Conservation (phyloP, 352 stramenopile species). For the Pythium vanterpoolii region DNA sequence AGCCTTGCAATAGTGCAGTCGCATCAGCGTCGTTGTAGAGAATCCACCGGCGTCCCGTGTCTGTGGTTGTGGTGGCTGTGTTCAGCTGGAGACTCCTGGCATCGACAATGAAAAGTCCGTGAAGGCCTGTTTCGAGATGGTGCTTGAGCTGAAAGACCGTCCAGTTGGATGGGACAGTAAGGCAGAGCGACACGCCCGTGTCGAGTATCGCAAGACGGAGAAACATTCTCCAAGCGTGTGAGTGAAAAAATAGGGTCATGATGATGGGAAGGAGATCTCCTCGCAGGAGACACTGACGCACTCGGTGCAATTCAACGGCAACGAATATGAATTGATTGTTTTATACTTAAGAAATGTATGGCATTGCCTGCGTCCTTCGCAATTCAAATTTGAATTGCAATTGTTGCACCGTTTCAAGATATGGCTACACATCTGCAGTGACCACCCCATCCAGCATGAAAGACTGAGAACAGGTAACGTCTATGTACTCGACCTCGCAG, state of each 20-base stretch:
- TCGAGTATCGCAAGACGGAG: background rate
- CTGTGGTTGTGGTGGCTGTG: background rate
- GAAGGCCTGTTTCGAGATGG: background rate
- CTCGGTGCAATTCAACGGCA: background rate
- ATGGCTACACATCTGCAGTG: background rate
- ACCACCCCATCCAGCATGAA: too few relatives aligned
- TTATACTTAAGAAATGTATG: background rate
- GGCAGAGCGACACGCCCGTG: background rate
- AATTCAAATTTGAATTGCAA: slow-evolving; percentile 9
- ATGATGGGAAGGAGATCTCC: background rate
- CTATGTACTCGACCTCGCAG: too few relatives aligned
- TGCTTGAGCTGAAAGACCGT: slow-evolving; percentile 3
- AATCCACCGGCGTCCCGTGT: background rate
- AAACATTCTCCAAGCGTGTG: background rate
- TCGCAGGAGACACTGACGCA: background rate
- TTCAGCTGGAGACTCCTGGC: background rate
- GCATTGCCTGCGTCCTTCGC: background rate
- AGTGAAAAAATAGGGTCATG: background rate
- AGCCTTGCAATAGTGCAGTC: background rate
- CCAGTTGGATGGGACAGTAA: background rate
- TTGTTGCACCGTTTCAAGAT: background rate
- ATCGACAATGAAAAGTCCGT: background rate
- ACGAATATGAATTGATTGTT: background rate
- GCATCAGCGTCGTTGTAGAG: background rate
- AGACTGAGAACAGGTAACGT: too few relatives aligned